Evolutionary conservation across 1,139 yeast species (phyloP), one percentile per base, ranked within the genome.

Genomic region (Lodderomyces orthopsilosis): DNA sequence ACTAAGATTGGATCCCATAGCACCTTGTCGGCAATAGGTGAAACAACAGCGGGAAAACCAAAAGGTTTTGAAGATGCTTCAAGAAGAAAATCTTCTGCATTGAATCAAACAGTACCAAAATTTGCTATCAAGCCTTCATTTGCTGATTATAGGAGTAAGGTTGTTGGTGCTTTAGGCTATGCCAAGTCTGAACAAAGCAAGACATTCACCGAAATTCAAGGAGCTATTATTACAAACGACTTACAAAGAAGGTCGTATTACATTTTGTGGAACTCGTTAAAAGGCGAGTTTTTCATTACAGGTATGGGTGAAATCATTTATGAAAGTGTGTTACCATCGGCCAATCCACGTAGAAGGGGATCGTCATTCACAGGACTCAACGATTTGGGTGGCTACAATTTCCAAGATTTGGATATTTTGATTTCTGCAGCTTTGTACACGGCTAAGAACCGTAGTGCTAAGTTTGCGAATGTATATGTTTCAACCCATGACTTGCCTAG

Each of bases 151-250:
- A 42, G 51, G 27, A 45, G 49, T 36, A 46, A 45, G 42, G 41
- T 41, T 28, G 24, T 37, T 15, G 21, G 32, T 26, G 35, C 35
- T n/a, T 18, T 19, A 13, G 53, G 55, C 6, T 42, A 40, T 14
- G 26, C 35, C 4, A 19, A 35, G 14, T 14, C 35, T 10, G 56
- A 52, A 30, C 21, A 45, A 12, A 23, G 43, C 4, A 38, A 35
- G 24, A 45, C 58, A 37, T 61, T 44, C 46, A 48, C 57, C 15
- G 59, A 61, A 19, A 54, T 68, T 41, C 59, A 62, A 39, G 77
- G 77, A 1, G 75, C 74, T 14, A 58, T 70, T 15, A 53, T 70
- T 49, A 65, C 74, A 41, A 71, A 71, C 47, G 71, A 68, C 23
- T 56, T 66, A 37, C 75, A 67, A 49, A 63, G 63, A 37, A 68